Evolutionary conservation across 371 early-diverging fungal genomes (phyloP), one percentile per base, ranked within the genome.

Genomic region (Mucor velutinosus): DNA sequence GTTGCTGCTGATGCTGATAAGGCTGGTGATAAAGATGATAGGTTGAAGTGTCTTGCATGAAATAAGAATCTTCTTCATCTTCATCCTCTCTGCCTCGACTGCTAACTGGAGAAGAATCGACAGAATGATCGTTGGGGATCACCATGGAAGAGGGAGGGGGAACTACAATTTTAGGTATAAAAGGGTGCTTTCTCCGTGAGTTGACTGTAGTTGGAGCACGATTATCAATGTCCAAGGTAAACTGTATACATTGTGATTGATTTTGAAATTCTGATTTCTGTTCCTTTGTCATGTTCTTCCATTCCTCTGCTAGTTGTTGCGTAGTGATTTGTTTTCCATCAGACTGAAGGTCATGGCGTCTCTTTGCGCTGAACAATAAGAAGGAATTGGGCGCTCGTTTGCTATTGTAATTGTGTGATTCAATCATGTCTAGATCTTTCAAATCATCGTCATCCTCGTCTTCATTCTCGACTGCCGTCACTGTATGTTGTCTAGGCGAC

Each of bases 201-300:
- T 60, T 30, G 14, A 27, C 21, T 29, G 32, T 7, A 6, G 33
- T 45, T 17, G 45, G 29, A 30, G 30, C 17, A 14, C 58, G 65
- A 33, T 59, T 58, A 35, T 71, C 71, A 29, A 71, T 71, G 47
- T 67, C 71, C 10, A 71, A 25, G 15, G 71, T 71, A 30, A 71
- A 71, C 32, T 71, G 71, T 21, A 71, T 51, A 55, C 71, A 71
- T 29, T 63, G 63, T 12, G 71, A 67, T 56, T 71, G 71, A 21
- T 71, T 71, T 47, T 59, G 59, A 43, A 63, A 71, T n/a, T 71
- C 71, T 1, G 57, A 59, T 53, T 67, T 71, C 55, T 71, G 71
- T 25, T 71, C 71, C 23, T 55, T 66, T 29, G 67, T 66, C 66
- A 71, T 57, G 4, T 37, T 6, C 43, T 63, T 30, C 71, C 71